Evolutionary conservation across 1,284 basidiomycete species (phyloP), one percentile per base, ranked within the genome.

Genomic region (Caloboletus inedulis): DNA sequence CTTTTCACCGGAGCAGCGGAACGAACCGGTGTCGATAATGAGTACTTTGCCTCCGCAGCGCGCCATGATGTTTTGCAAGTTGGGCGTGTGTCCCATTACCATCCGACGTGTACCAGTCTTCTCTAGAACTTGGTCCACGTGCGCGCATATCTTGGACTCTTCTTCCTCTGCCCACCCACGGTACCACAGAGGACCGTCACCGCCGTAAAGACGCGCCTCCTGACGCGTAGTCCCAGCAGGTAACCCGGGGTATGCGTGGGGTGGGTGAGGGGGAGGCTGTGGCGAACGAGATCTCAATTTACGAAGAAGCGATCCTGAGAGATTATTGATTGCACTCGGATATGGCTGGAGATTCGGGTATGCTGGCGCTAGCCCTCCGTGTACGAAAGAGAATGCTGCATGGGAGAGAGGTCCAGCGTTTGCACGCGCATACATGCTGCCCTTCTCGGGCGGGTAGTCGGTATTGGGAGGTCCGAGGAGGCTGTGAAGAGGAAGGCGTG

Each of bases 21-120:
- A 51, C 41, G 34, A 59, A 84, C 84, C 85, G 5, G 88, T 91
- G 65, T 97, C 94, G 49, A 98, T 96, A 59, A 97, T 89, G 60
- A 97, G 87, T 49, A 97, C 82, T 60, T 89, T 91, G 12, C 91
- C 92, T 43, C 81, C 77, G 66, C 94, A 97, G 53, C 92, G 77
- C 14, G 89, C 84, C 2, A 89, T 82, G 42, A 96, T 94, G 60
- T 80, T 79, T 59, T 86, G 78, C 63, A 95, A 92, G 67, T 94
- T 79, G 0, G 94, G 94, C 0, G 94, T 98, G 69, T 98, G 94
- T 0, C 94, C 94, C 88, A 95, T 94, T 40, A 98, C 84, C 81
- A 97, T 84, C 57, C 91, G 76, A 58, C 89, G 74, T 19, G 89
- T 93, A 1, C 91, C 90, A 1, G 89, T 87, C 68, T 80, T 82